A percentile compares a stretch with the other conserved stretches of the same genome.
These are phyloP conservation scores for Hyaloscypha finlandica DNA, from an alignment of 495 filamentous ascomycete genomes.

Conservation along the genomic window DNA sequence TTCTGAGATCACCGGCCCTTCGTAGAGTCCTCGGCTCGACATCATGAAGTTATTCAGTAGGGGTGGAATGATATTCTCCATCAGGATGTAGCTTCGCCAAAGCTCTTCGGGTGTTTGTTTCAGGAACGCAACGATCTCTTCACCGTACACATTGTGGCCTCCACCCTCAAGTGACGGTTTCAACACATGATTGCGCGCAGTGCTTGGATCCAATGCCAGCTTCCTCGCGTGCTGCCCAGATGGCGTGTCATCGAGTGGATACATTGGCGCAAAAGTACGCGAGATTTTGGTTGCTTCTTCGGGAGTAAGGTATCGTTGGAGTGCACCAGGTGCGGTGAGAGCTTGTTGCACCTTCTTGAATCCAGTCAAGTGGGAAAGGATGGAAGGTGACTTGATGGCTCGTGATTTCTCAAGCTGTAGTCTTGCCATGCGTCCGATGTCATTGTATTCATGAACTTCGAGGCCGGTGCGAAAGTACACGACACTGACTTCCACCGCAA, in stretches of 20 bases:
- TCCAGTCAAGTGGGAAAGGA: constrained; percentile 86
- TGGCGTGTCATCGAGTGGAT: constrained; percentile 73
- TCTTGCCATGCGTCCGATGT: constrained; percentile 50
- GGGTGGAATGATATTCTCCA: constrained; percentile 94
- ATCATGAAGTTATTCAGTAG: constrained; percentile 72
- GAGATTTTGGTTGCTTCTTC: constrained; percentile 59
- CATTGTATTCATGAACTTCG: constrained; percentile 61
- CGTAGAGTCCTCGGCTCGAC: constrained; percentile 72
- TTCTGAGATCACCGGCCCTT: constrained; percentile 85
- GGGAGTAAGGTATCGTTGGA: constrained; percentile 54
- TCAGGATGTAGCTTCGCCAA: constrained; percentile 86
- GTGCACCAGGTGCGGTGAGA: constrained; percentile 67
- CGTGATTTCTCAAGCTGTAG: constrained; percentile 80
- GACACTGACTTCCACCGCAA: constrained; percentile 73
- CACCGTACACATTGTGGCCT: constrained; percentile 90
- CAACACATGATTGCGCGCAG: constrained; percentile 72
- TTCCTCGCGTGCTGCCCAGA: constrained; percentile 65
- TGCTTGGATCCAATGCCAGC: constrained; percentile 68
- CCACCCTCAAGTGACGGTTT: constrained; percentile 96
- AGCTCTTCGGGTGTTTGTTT: constrained; percentile 59
- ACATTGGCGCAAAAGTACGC: constrained; percentile 84
- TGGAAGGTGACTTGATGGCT: constrained; percentile 89
- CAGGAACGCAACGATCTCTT: constrained; percentile 76
- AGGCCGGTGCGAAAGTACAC: constrained; percentile 88
- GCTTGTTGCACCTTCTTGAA: constrained; percentile 98